These are phyloP conservation scores for Prunus davidiana DNA, from an alignment of 306 rosid genomes.

Conservation along the genomic window DNA sequence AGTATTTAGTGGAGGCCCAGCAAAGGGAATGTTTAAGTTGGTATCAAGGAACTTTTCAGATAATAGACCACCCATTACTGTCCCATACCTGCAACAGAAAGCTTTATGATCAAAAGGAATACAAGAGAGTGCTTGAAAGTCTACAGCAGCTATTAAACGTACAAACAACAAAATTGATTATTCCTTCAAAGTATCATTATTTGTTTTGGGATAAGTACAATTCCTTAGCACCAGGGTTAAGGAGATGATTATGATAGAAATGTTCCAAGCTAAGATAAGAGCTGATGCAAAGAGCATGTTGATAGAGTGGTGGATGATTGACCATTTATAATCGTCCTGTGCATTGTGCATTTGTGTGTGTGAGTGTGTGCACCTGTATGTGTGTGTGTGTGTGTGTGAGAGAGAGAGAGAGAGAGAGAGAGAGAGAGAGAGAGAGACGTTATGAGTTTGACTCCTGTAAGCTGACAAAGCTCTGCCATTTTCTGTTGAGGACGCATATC, in stretches of 20 bases:
- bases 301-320: too few relatives aligned
- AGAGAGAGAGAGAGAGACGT: slow-evolving; percentile 57
- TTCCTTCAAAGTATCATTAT: too few relatives aligned
- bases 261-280: too few relatives aligned
- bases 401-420: slow-evolving; percentile 1
- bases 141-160: background rate
- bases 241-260: too few relatives aligned
- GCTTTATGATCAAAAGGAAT: slow-evolving; percentile 13
- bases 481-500: slow-evolving; percentile 94
- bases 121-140: background rate
- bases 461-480: slow-evolving; percentile 91
- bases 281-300: too few relatives aligned
- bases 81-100: slow-evolving; percentile 77
- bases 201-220: too few relatives aligned
- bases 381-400: too few relatives aligned
- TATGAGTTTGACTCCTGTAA: slow-evolving; percentile 92
- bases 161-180: background rate
- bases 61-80: slow-evolving; percentile 92
- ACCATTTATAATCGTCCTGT: too few relatives aligned
- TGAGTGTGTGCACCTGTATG: too few relatives aligned
- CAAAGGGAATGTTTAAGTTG: slow-evolving; percentile 80
- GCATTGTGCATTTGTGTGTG: too few relatives aligned
- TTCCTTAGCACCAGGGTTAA: too few relatives aligned
- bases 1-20: slow-evolving; percentile 82
- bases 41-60: slow-evolving; percentile 91